phyloP scores from a whole-genome alignment of 202 grass and related monocot genomes.

The Musa balbisiana region DNA sequence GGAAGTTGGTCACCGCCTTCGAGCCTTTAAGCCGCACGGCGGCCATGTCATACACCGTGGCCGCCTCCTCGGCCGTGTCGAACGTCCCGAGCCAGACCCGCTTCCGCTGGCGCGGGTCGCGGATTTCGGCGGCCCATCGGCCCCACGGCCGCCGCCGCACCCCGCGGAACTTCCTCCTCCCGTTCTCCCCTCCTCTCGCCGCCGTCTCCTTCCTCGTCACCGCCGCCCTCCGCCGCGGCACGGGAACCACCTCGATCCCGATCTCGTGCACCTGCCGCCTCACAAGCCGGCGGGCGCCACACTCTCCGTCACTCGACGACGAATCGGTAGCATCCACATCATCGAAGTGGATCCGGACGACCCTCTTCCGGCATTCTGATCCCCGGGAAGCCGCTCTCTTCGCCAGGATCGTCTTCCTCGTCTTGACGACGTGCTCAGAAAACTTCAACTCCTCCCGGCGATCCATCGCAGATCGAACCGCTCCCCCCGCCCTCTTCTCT shows the following conservation, averaged over 20 bases:
- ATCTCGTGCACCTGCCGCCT: conserved; percentile 43
- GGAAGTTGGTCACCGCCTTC: conserved; percentile 51
- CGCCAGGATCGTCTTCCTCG: not conserved
- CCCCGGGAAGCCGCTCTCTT: not conserved
- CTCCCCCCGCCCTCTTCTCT: not conserved
- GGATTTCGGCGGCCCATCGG: conserved; percentile 70
- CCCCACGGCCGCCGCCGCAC: conserved; percentile 72
- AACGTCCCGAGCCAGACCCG: conserved; percentile 23
- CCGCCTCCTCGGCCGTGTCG: conserved; percentile 21
- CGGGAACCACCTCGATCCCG: conserved; percentile 28
- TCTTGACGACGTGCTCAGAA: not conserved
- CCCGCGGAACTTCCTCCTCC: conserved; percentile 42
- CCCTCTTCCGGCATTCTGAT: conserved; percentile 16
- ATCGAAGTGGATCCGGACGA: conserved; percentile 57
- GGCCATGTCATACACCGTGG: conserved; percentile 66
- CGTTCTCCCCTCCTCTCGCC: not conserved
- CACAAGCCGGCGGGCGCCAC: conserved; percentile 1
- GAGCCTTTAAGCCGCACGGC: conserved; percentile 60
- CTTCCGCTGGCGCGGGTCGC: conserved; percentile 52
- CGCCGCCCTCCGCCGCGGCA: not conserved
- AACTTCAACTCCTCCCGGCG: not conserved
- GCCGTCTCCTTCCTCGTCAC: not conserved
- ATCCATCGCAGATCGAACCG: not conserved
- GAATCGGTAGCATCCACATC: conserved; percentile 68
- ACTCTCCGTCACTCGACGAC: conserved; percentile 51